Conservation (phyloP, 2,329 filamentous ascomycete species). For the Aureobasidium sp. region DNA sequence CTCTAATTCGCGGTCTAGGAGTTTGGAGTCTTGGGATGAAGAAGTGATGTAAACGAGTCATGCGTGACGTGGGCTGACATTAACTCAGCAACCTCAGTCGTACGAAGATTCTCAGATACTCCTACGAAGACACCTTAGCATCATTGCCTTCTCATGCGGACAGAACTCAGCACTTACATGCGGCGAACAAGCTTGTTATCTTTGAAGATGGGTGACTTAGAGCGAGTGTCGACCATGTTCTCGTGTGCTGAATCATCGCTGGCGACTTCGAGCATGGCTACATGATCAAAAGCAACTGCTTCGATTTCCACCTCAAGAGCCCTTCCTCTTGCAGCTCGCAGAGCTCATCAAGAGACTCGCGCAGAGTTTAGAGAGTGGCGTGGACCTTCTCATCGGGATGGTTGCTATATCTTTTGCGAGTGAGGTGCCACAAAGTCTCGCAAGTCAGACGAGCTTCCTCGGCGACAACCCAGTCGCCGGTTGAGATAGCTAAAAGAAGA, state of each 20-base stretch:
- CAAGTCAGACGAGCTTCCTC: not conserved
- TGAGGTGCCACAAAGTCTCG: not conserved
- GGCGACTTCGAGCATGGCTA: too few relatives aligned
- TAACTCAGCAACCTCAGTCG: not conserved
- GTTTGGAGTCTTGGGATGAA: not conserved
- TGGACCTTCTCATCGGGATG: not conserved
- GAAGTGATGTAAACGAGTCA: not conserved
- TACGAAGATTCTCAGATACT: not conserved
- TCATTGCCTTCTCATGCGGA: not conserved
- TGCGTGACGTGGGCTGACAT: not conserved
- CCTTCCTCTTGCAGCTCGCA: not conserved
- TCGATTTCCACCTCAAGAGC: not conserved
- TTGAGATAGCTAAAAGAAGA: not conserved
- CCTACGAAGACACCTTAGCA: not conserved
- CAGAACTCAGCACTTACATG: not conserved
- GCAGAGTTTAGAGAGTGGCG: not conserved
- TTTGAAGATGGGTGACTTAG: too few relatives aligned
- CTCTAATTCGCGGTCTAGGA: not conserved
- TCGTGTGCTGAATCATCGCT: too few relatives aligned
- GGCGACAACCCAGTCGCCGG: not conserved
- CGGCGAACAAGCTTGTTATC: not conserved
- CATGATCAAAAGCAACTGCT: not conserved
- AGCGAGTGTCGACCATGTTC: too few relatives aligned
- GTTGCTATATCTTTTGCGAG: not conserved
- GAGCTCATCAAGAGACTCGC: not conserved